Percentiles rank a stretch among this genome's conserved stretches.
phyloP scores from a whole-genome alignment of 176 grass and related monocot genomes.

The Stipa capillata region DNA sequence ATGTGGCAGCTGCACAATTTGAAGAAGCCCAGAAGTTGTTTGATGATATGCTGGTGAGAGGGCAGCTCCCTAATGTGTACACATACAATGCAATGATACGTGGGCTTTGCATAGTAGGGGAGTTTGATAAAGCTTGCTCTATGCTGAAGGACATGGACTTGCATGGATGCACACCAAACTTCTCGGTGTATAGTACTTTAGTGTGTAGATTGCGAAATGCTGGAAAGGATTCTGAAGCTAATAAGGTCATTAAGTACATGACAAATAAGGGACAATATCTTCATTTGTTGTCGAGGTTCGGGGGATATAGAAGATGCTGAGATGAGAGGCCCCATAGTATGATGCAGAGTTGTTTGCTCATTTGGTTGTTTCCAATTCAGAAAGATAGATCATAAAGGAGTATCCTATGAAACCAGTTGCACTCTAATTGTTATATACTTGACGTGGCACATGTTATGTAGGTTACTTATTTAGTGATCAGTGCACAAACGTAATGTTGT shows the following conservation, averaged over 20 bases:
- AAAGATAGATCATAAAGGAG: conserved; percentile 7
- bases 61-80: conserved; percentile 88
- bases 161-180: conserved; percentile 84
- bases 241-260: conserved; percentile 81
- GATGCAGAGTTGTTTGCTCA: neutral
- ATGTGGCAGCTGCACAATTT: conserved; percentile 56
- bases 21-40: conserved; percentile 60
- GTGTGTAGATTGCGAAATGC: conserved; percentile 56
- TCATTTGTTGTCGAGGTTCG: conserved; percentile 80
- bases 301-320: conserved; percentile 48
- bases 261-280: conserved; percentile 91
- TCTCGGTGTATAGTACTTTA: conserved; percentile 76
- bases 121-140: conserved; percentile 80
- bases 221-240: conserved; percentile 72
- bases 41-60: conserved; percentile 67
- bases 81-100: conserved; percentile 84
- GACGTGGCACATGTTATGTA: conserved; percentile 3
- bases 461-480: conserved; percentile 1
- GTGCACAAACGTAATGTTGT: conserved; percentile 7
- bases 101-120: conserved; percentile 59
- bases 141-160: conserved; percentile 80
- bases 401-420: neutral
- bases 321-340: neutral
- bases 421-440: neutral
- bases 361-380: conserved; percentile 1